Conservation (phyloP, 305 asterid genomes). For the Fraxinus platypoda region DNA sequence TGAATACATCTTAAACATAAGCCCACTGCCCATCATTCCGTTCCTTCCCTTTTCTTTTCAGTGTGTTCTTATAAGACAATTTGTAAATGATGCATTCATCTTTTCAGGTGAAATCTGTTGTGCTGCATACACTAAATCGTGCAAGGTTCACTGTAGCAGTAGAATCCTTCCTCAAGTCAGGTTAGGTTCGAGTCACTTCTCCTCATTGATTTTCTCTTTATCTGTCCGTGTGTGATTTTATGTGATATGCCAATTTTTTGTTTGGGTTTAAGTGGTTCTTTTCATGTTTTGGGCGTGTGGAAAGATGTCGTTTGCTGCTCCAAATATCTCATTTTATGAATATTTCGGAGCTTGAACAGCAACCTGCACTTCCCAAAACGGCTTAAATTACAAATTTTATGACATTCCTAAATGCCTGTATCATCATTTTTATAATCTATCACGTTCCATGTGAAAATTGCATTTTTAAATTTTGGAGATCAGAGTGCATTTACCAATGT, state of each 20-base stretch:
- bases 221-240: not conserved
- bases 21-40: not conserved
- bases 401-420: not conserved
- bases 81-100: not conserved
- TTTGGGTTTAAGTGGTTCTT: not conserved
- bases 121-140: slow-evolving; percentile 79
- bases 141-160: slow-evolving; percentile 95
- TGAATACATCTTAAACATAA: slow-evolving; percentile 13
- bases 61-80: not conserved
- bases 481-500: slow-evolving; percentile 11
- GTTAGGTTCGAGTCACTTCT: slow-evolving; percentile 33
- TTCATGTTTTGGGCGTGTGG: not conserved
- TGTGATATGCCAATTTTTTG: not conserved
- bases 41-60: not conserved
- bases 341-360: not conserved
- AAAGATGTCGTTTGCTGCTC: not conserved
- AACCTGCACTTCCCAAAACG: not conserved
- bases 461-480: not conserved
- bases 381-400: not conserved
- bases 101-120: slow-evolving; percentile 87
- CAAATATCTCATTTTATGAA: not conserved
- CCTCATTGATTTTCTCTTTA: not conserved
- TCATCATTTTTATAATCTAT: not conserved
- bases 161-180: slow-evolving; percentile 88
- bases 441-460: not conserved